phyloP scores from a whole-genome alignment of 257 asterid genomes.

The Rauvolfia tetraphylla region DNA sequence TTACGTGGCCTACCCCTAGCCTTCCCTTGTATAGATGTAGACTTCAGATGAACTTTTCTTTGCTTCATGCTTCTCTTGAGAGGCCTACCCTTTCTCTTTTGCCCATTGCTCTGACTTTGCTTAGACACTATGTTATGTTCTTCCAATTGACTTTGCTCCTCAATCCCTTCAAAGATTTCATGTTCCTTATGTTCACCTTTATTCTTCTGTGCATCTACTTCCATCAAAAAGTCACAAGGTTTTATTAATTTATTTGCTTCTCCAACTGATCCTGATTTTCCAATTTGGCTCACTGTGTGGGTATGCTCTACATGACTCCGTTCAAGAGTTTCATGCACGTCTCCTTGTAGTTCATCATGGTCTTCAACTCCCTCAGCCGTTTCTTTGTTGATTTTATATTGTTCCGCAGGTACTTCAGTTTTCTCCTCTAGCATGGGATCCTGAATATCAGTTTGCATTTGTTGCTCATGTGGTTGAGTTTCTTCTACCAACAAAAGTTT shows the following conservation, averaged over 20 bases:
- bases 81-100: conserved; percentile 9
- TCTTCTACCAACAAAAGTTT: not conserved
- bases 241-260: not conserved
- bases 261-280: not conserved
- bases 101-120: not conserved
- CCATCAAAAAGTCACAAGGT: not conserved
- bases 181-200: not conserved
- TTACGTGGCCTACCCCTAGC: conserved; percentile 11
- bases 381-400: not conserved
- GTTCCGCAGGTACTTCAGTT: conserved; percentile 2
- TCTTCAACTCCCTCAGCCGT: not conserved
- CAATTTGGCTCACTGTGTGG: not conserved
- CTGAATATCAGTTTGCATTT: not conserved
- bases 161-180: not conserved
- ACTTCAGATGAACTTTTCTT: not conserved
- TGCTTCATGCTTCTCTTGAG: not conserved
- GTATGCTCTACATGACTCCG: not conserved
- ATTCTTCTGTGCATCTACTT: not conserved
- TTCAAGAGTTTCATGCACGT: not conserved
- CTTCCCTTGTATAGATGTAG: conserved; percentile 3
- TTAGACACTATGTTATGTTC: not conserved
- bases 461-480: not conserved
- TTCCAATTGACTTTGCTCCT: not conserved
- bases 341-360: not conserved
- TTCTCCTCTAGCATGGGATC: not conserved